These are phyloP conservation scores for Cyberlindnera maclurae DNA, from an alignment of 805 yeast genomes.

Conservation along the genomic window DNA sequence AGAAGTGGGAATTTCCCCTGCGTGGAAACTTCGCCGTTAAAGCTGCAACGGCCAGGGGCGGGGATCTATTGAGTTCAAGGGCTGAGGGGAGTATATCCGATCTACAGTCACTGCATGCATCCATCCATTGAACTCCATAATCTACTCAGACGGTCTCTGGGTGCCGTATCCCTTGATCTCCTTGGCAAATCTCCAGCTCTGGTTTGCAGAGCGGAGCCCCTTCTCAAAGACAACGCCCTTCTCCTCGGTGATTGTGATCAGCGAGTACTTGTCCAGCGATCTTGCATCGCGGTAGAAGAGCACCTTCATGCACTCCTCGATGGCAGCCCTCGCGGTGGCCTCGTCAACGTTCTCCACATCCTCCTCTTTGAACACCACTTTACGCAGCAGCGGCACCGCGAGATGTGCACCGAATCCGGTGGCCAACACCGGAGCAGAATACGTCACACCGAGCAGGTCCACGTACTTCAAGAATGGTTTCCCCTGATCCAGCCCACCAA, in stretches of 20 bases:
- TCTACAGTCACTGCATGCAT: no score
- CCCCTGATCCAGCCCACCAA: slow-evolving; percentile 78
- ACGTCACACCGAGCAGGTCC: slow-evolving; percentile 87
- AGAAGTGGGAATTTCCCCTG: no score
- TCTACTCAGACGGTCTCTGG: slow-evolving; percentile 36
- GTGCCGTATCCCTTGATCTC: slow-evolving; percentile 89
- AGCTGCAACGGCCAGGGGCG: no score
- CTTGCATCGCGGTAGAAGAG: slow-evolving; percentile 95
- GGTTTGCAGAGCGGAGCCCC: slow-evolving; percentile 58
- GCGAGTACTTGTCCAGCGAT: slow-evolving; percentile 75
- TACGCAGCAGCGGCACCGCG: slow-evolving; percentile 87
- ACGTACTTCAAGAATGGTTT: slow-evolving; percentile 77
- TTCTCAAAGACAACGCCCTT: slow-evolving; percentile 59
- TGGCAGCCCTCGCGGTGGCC: slow-evolving; percentile 68
- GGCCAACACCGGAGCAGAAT: slow-evolving; percentile 80
- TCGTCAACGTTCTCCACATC: slow-evolving; percentile 66
- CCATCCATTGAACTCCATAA: no score
- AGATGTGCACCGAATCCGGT: slow-evolving; percentile 96
- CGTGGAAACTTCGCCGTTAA: slow-evolving; percentile 7
- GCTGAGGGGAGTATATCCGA: no score
- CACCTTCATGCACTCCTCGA: slow-evolving; percentile 87
- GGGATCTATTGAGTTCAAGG: no score
- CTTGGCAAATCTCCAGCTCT: slow-evolving; percentile 87
- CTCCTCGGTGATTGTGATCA: slow-evolving; percentile 67
- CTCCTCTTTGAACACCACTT: slow-evolving; percentile 69